Evolutionary conservation across 805 yeast species (phyloP).

Genomic region (Hagleromyces aurorensis): DNA sequence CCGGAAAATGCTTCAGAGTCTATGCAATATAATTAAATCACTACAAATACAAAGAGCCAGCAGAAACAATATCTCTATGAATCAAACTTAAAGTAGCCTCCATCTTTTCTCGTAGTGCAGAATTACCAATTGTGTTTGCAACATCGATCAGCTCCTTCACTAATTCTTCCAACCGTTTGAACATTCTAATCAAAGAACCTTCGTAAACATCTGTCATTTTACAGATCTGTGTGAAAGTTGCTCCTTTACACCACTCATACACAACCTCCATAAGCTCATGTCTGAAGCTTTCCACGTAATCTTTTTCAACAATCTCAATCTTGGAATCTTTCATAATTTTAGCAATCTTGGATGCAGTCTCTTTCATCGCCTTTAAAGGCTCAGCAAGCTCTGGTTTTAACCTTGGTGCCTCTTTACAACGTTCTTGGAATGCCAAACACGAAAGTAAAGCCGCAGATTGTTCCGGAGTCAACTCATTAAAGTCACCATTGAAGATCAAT

Average conservation of each 20-base stretch:
- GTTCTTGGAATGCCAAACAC: conserved; percentile 95
- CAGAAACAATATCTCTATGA: conserved; percentile 93
- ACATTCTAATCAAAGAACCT: conserved; percentile 91
- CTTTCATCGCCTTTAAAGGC: conserved; percentile 80
- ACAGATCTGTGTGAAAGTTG: conserved; percentile 91
- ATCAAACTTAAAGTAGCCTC: conserved; percentile 75
- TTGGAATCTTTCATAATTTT: conserved; percentile 84
- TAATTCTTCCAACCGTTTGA: conserved; percentile 89
- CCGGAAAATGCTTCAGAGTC: too few relatives aligned
- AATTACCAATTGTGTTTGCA: conserved; percentile 90
- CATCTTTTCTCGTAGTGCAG: conserved; percentile 81
- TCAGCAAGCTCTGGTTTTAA: conserved; percentile 86
- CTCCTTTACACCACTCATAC: conserved; percentile 94
- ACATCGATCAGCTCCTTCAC: conserved; percentile 84
- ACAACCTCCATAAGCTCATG: conserved; percentile 96
- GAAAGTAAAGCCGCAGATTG: conserved; percentile 89
- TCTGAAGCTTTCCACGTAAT: conserved; percentile 85
- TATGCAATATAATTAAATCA: too few relatives aligned
- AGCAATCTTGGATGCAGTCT: conserved; percentile 87
- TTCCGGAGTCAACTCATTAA: conserved; percentile 78
- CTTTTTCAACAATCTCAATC: conserved; percentile 83
- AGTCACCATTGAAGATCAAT: conserved; percentile 89
- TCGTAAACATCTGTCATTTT: conserved; percentile 98
- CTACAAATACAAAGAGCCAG: conserved; percentile 77
- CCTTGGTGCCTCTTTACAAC: conserved; percentile 81